Conservation (phyloP, 129 eudicot species). For the Flaveria sonorensis region DNA sequence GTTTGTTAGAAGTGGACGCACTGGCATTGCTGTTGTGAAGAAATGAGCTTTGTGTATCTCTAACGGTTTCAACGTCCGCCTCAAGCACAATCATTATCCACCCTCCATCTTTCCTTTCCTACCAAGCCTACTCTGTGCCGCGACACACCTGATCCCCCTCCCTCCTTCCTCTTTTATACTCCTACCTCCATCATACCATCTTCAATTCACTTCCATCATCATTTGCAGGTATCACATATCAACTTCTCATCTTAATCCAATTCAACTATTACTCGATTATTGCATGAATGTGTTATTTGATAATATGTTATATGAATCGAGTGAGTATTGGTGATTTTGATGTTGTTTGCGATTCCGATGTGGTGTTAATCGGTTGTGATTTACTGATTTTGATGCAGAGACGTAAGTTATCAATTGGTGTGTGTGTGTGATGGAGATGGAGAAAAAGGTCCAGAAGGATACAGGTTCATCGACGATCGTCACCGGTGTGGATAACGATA, state of each 20-base stretch:
- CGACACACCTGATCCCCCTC: constrained; percentile 31
- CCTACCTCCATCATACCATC: not conserved
- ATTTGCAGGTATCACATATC: constrained; percentile 5
- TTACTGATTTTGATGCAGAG: constrained; percentile 5
- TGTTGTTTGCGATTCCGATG: constrained; percentile 10
- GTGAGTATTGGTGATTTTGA: not conserved
- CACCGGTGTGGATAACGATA: constrained; percentile 19
- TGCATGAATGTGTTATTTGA: not conserved
- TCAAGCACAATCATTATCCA: constrained; percentile 42
- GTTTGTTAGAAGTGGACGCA: constrained; percentile 55
- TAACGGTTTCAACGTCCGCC: constrained; percentile 57
- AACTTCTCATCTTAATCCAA: not conserved
- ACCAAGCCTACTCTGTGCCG: constrained; percentile 31
- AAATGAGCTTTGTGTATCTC: constrained; percentile 33
- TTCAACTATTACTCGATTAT: too few relatives aligned
- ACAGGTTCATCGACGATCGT: constrained; percentile 29
- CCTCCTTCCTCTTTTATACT: constrained; percentile 31
- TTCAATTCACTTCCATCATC: constrained; percentile 25
- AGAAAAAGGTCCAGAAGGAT: constrained; percentile 38
- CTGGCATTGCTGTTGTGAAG: constrained; percentile 46
- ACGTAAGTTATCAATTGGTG: constrained; percentile 15
- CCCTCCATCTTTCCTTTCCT: constrained; percentile 28
- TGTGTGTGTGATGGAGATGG: constrained; percentile 40
- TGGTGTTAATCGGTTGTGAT: constrained; percentile 1
- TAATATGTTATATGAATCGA: not conserved